Base-by-base conservation (phyloP, 805 yeast species). In the Ascoidea asiatica region DNA sequence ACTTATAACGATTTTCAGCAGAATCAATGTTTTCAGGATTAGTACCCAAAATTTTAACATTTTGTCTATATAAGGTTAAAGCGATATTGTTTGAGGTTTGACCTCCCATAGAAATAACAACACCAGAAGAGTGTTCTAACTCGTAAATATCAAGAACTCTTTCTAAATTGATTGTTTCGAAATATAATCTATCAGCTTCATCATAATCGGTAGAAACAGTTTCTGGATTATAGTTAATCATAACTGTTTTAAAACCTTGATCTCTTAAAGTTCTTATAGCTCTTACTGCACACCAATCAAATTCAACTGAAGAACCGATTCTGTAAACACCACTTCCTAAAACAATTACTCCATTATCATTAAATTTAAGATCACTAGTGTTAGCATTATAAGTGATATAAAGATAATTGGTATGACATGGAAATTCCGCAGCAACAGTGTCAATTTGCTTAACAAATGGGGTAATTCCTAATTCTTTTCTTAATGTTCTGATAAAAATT, bases 251-350 rank as follows among this genome's bases (percentile, higher is more conserved):
- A 59, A 75, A 70, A 47, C 89, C 87, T 61, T 78, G 75, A 53
- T 82, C 82, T 57, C 98, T 79, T 60, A 90, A 72, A 38, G 97
- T 87, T 67, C 97, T 79, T 51, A 88, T 92, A 41, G 97, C 92
- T 52, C 95, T 77, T 47, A 90, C 98, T 41, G 97, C 97, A 78
- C 98, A 90, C 97, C 97, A 90, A 69, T 90, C 98, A 61, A 90
- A 90, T 67, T 90, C 98, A 50, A 90, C 98, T 23, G 97, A 90
- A 5, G 97, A 92, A 56, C 98, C 98, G 61, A 90, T 90, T 70
- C 98, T 80, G 75, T 90, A 90, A 40, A 92, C 98, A 74, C 98
- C 98, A 4, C 97, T 88, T 53, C 97, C 97, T 48, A 90, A 72
- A 39, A 90, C 98, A 84, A 90, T 85, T 43, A 84, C 81, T 63